Percentiles rank a stretch among this genome's conserved stretches.
phyloP scores from a whole-genome alignment of 2,329 filamentous ascomycete species.

The Diplodia intermedia region DNA sequence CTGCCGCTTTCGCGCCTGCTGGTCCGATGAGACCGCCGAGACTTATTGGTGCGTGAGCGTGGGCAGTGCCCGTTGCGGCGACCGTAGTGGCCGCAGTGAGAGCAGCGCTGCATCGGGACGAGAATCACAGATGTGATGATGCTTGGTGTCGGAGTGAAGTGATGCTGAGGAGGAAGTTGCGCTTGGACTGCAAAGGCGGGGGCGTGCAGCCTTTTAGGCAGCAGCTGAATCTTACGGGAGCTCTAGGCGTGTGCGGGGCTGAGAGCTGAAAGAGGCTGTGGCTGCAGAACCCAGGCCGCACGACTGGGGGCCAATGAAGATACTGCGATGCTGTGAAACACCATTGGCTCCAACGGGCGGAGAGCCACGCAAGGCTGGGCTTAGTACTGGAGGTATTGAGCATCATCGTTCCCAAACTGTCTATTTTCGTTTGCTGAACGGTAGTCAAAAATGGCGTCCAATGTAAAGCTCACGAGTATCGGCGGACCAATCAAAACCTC shows the following conservation, averaged over 20 bases:
- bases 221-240: neutral
- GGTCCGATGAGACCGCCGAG: neutral
- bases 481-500: neutral
- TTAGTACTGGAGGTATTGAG: no score
- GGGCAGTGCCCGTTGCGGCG: neutral
- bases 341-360: neutral
- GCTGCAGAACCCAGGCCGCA: neutral
- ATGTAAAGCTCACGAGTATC: neutral
- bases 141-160: neutral
- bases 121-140: neutral
- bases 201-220: neutral
- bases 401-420: no score
- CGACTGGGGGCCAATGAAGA: neutral
- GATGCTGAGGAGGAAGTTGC: neutral
- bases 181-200: neutral
- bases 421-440: neutral
- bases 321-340: neutral
- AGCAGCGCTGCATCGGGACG: neutral
- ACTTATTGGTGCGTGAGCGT: no score
- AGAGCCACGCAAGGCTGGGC: no score
- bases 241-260: neutral
- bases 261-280: neutral
- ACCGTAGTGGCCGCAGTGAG: neutral
- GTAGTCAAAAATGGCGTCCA: neutral
- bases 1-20: accelerated